Conservation (phyloP, 2,329 filamentous ascomycete genomes). For the Phaeomoniella chlamydospora region DNA sequence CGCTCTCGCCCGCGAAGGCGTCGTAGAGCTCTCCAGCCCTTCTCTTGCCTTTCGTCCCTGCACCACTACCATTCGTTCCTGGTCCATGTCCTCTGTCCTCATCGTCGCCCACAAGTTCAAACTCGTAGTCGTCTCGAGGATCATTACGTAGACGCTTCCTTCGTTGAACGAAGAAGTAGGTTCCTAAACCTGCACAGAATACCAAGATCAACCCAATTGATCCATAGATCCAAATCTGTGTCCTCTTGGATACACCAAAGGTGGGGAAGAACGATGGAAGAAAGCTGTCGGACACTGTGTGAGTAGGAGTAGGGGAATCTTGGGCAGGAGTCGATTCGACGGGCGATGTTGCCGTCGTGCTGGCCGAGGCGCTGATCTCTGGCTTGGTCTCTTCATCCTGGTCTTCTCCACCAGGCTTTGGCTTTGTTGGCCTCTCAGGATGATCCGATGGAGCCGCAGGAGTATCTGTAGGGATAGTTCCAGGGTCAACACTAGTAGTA, state of each 20-base stretch:
- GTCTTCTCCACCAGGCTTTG: constrained; percentile 32
- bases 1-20: constrained; percentile 88
- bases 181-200: constrained; percentile 69
- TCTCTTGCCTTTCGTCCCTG: constrained; percentile 26
- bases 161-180: constrained; percentile 68
- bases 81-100: constrained; percentile 40
- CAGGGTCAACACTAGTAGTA: constrained; percentile 46
- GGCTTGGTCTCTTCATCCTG: constrained; percentile 12
- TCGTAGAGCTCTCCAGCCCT: constrained; percentile 85
- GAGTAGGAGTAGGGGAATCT: constrained; percentile 15
- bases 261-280: constrained; percentile 80
- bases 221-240: constrained; percentile 88
- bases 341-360: constrained; percentile 15
- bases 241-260: constrained; percentile 75
- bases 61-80: constrained; percentile 33
- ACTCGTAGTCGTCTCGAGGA: constrained; percentile 75
- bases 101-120: constrained; percentile 78
- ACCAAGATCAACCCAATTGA: constrained; percentile 68
- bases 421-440: constrained; percentile 48
- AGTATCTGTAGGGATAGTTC: constrained; percentile 28
- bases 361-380: constrained; percentile 11
- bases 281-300: constrained; percentile 35
- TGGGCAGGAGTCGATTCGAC: constrained; percentile 16
- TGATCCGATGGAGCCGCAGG: constrained; percentile 44
- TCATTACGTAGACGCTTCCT: constrained; percentile 61